phyloP scores from a whole-genome alignment of 2,329 filamentous ascomycete species.

The Thelonectria rubi region DNA sequence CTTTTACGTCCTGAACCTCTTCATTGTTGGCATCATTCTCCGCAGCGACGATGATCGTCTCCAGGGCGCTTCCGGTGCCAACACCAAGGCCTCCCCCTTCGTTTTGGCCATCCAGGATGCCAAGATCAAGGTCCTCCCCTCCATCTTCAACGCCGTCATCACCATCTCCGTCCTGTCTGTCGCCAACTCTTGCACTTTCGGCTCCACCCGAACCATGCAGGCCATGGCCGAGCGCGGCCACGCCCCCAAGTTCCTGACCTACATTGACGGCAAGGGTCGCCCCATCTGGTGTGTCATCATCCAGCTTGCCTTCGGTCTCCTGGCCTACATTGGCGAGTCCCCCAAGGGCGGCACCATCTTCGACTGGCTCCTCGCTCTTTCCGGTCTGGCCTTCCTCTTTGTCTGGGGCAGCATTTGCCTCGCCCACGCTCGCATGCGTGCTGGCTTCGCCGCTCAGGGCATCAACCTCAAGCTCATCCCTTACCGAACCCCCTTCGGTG shows the following conservation, averaged over 20 bases:
- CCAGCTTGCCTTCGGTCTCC: conserved; percentile 73
- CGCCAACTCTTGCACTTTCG: conserved; percentile 91
- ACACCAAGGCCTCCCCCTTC: conserved; percentile 85
- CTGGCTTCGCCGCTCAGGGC: conserved; percentile 74
- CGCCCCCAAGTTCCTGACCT: conserved; percentile 79
- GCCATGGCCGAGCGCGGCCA: conserved; percentile 89
- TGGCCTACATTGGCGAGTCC: conserved; percentile 79
- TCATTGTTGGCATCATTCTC: conserved; percentile 83
- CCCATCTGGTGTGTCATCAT: conserved; percentile 77
- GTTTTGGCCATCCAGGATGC: conserved; percentile 91
- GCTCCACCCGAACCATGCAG: conserved; percentile 87
- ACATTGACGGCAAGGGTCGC: conserved; percentile 84
- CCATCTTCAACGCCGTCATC: conserved; percentile 93
- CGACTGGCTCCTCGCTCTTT: conserved; percentile 81
- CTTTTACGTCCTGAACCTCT: conserved; percentile 88
- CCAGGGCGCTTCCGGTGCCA: conserved; percentile 63
- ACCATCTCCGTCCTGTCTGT: conserved; percentile 90
- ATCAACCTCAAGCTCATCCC: conserved; percentile 78
- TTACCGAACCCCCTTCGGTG: conserved; percentile 81
- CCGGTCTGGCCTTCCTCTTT: conserved; percentile 79
- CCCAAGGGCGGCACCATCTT: conserved; percentile 71
- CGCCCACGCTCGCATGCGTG: conserved; percentile 88
- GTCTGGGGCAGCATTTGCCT: conserved; percentile 88
- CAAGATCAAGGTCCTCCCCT: conserved; percentile 81
- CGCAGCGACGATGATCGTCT: conserved; percentile 74